phyloP scores from a whole-genome alignment of 2,329 filamentous ascomycete genomes.

The Colletotrichum simmondsii region DNA sequence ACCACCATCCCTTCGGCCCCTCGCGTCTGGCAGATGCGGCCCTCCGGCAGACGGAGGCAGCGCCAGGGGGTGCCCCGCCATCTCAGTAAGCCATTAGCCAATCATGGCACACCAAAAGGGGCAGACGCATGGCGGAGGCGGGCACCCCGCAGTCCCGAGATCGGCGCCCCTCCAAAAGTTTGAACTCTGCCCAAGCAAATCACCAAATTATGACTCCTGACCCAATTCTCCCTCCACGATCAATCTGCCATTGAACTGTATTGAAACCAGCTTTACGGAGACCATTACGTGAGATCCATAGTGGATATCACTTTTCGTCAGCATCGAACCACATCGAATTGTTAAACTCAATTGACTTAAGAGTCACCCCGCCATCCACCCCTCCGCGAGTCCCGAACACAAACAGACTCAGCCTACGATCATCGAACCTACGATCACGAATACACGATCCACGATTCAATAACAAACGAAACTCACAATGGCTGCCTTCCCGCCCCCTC shows the following conservation, averaged over 20 bases:
- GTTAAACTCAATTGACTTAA: neutral
- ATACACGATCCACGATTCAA: neutral
- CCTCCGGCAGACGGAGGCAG: slow-evolving; percentile 29
- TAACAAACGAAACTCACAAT: slow-evolving; percentile 44
- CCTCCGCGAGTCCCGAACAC: neutral
- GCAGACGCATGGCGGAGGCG: neutral
- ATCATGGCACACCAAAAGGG: neutral
- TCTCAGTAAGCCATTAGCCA: slow-evolving; percentile 6
- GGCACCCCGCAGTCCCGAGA: slow-evolving; percentile 31
- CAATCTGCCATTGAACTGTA: neutral
- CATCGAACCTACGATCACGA: too few species aligned
- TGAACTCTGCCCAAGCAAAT: neutral
- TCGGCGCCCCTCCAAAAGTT: slow-evolving; percentile 27
- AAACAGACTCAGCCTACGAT: neutral
- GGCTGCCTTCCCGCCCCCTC: slow-evolving; percentile 78
- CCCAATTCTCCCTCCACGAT: neutral
- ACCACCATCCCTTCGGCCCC: neutral
- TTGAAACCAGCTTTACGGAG: neutral
- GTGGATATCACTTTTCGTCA: neutral
- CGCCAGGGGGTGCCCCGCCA: slow-evolving; percentile 12
- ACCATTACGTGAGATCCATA: slow-evolving; percentile 16
- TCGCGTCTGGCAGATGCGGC: neutral
- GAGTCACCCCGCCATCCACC: neutral
- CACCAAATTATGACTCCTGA: slow-evolving; percentile 10
- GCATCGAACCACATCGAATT: neutral